phyloP scores from a whole-genome alignment of 345 rosid genomes.

The Eucalyptus marginata region DNA sequence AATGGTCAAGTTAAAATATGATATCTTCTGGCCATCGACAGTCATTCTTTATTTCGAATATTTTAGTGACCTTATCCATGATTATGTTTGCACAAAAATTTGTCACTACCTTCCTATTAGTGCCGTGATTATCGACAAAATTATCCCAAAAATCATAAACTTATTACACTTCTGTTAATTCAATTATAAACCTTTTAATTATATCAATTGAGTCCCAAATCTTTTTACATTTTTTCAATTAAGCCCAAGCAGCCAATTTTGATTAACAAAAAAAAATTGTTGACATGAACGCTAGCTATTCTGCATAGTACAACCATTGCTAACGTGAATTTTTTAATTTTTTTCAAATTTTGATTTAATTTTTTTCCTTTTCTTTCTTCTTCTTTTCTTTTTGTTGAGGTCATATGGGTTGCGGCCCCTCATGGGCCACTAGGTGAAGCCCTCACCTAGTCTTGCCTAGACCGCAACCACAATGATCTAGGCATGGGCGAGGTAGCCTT shows the following conservation, averaged over 20 bases:
- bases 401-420: rapidly evolving
- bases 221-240: not conserved
- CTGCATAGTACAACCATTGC: not conserved
- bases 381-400: no score
- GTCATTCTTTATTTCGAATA: not conserved
- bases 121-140: not conserved
- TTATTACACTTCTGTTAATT: no score
- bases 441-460: not conserved
- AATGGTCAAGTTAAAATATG: not conserved
- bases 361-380: no score
- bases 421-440: rapidly evolving
- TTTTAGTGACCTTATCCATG: not conserved
- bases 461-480: not conserved
- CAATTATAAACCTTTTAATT: not conserved
- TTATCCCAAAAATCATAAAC: no score
- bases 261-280: no score
- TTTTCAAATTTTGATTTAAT: not conserved
- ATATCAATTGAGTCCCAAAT: no score
- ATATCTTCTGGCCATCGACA: not conserved
- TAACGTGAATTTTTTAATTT: no score
- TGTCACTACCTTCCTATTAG: not conserved
- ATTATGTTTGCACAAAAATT: not conserved
- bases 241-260: not conserved
- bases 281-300: no score
- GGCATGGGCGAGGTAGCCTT: not conserved